These are phyloP conservation scores for Quambalaria eucalypti DNA, from an alignment of 1,284 basidiomycete species.

Conservation along the genomic window DNA sequence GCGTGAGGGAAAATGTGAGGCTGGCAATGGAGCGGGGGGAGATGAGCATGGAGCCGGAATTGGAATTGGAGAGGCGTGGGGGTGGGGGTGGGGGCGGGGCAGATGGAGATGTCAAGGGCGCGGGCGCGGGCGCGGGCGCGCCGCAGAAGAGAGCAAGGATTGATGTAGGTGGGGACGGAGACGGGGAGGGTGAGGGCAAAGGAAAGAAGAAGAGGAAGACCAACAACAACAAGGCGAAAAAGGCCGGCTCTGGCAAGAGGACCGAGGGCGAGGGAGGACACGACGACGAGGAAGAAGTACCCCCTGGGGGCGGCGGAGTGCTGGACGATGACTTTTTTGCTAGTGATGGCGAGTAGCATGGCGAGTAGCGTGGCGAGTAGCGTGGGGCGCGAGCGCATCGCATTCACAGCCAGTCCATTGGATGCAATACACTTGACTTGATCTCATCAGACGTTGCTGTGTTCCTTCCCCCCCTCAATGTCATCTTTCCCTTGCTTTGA, in stretches of 20 bases:
- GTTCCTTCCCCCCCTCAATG: too few relatives aligned
- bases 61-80: constrained; percentile 21
- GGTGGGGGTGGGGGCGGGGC: too few relatives aligned
- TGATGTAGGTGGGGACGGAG: not conserved
- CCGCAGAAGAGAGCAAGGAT: constrained; percentile 4
- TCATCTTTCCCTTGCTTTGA: too few relatives aligned
- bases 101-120: too few relatives aligned
- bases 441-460: too few relatives aligned
- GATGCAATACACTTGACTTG: not conserved
- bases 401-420: too few relatives aligned
- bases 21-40: constrained; percentile 14
- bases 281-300: too few relatives aligned
- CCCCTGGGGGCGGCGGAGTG: not conserved
- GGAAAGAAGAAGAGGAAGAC: constrained; percentile 3
- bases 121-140: not conserved
- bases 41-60: constrained; percentile 22
- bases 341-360: not conserved
- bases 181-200: constrained; percentile 2
- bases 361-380: not conserved
- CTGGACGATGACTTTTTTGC: constrained; percentile 7
- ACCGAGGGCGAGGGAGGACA: not conserved
- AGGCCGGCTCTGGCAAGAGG: not conserved
- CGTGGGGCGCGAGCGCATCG: not conserved
- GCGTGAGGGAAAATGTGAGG: constrained; percentile 16
- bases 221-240: not conserved